Evolutionary conservation across 768 basidiomycete genomes (phyloP), one percentile per base, ranked within the genome.

Genomic region (Boletus eberwhitei): DNA sequence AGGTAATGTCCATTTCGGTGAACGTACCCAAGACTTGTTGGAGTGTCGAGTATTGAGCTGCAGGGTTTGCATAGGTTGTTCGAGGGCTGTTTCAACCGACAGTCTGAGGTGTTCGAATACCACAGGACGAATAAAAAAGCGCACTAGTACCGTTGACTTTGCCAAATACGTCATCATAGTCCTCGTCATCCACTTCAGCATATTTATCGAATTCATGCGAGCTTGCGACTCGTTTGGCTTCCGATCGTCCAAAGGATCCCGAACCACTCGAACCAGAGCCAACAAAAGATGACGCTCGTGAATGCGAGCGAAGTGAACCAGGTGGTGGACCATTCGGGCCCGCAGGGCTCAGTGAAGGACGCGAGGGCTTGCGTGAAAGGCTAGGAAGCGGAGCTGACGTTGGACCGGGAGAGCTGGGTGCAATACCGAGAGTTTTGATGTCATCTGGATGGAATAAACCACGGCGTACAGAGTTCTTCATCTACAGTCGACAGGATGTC

Each of bases 81-180:
- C 87, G 2, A 69, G 62, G 13, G 78, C 76, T 48, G 75, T 80
- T 80, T 59, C 32, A 58, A 48, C 36, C 37, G 19, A 57, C 34
- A 52, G 42, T 40, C 46, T 21, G 13, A 17, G 29, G n/a, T 11
- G 29, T 4, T 31, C 55, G 31, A 54, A 35, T 29, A 50, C 45
- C 37, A 26, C 31, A 53, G 16, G 9, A 46, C 36, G n/a, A 48
- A 35, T 13, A 52, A 57, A 24, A 16, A 1, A n/a, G 75, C 87
- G 70, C 57, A 89, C 90, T 75, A 12, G 79, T 77, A 24, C 83
- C 82, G 57, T 81, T 87, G 19, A 77, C 78, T 70, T 90, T 91
- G 55, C 83, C 93, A 70, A 98, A 96, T 11, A 98, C 86, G 68
- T 97, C 96, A 44, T 96, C 93, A 64, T 97, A 98, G 66, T 98